Evolutionary conservation across 108 stramenopile species (phyloP).

Genomic region (Nitzschia inconspicua): DNA sequence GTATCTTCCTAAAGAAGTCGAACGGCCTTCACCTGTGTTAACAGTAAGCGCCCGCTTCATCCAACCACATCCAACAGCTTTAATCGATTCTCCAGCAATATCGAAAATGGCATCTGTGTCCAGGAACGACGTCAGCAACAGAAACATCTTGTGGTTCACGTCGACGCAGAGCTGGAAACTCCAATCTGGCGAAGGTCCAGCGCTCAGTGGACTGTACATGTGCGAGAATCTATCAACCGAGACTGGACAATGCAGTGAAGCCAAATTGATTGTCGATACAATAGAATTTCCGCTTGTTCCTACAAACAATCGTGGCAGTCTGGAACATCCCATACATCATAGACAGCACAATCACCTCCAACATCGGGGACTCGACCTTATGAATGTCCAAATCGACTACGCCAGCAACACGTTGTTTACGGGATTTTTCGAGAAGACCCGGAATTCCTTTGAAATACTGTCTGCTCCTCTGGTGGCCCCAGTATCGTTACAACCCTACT

Average conservation of each 20-base stretch:
- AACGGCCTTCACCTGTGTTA: not conserved
- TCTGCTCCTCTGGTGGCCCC: no score
- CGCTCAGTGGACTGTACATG: no score
- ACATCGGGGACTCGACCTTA: not conserved
- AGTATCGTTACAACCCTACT: no score
- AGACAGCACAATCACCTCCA: constrained; percentile 54
- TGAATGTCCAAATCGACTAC: constrained; percentile 29
- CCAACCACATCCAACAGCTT: not conserved
- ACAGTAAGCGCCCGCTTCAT: not conserved
- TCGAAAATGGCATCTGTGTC: not conserved
- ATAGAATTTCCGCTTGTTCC: no score
- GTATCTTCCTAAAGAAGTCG: not conserved
- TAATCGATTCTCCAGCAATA: not conserved
- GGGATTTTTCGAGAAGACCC: constrained; percentile 50
- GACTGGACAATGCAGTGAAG: no score
- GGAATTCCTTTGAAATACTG: constrained; percentile 64
- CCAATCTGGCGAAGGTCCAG: constrained; percentile 35
- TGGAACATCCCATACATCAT: constrained; percentile 69
- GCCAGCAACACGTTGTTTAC: constrained; percentile 6
- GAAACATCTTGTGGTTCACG: no score
- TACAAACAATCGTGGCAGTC: no score
- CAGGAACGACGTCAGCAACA: not conserved
- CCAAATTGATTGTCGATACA: no score
- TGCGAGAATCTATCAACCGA: no score
- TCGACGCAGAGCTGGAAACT: not conserved